These are phyloP conservation scores for Pseudocercospora vitis DNA, from an alignment of 2,329 filamentous ascomycete species.

Conservation along the genomic window DNA sequence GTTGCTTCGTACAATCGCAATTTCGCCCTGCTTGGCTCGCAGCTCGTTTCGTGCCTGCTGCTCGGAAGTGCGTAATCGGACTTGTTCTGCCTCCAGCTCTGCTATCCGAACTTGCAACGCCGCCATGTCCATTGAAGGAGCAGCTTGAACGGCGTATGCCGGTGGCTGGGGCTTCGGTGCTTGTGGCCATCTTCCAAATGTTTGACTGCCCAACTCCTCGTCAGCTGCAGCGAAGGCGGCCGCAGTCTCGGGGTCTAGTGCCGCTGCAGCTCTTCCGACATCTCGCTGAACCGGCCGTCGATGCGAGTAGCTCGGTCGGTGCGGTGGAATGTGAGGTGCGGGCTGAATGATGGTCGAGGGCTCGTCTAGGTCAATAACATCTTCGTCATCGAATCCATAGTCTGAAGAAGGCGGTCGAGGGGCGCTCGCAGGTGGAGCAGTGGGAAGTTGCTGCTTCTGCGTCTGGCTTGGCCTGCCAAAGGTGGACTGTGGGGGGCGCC, in stretches of 20 bases:
- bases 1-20: constrained; percentile 71
- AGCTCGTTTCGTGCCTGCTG: constrained; percentile 50
- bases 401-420: constrained; percentile 40
- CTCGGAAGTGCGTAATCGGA: constrained; percentile 41
- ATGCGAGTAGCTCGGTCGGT: constrained; percentile 10
- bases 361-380: constrained; percentile 49
- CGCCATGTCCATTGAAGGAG: constrained; percentile 27
- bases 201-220: constrained; percentile 31
- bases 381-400: constrained; percentile 49
- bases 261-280: constrained; percentile 15
- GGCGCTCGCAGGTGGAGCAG: constrained; percentile 28
- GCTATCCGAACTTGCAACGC: constrained; percentile 46
- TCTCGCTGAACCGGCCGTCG: constrained; percentile 10
- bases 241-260: constrained; percentile 32
- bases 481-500: constrained; percentile 33
- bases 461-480: constrained; percentile 14
- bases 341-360: constrained; percentile 35
- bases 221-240: constrained; percentile 38
- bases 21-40: constrained; percentile 68
- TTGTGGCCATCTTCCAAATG: constrained; percentile 28
- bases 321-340: constrained; percentile 17
- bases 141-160: constrained; percentile 6
- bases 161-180: constrained; percentile 9
- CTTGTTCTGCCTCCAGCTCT: constrained; percentile 48
- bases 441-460: constrained; percentile 9